Percentiles rank a stretch among this genome's conserved stretches.
phyloP scores from a whole-genome alignment of 2,329 filamentous ascomycete genomes.

The Fusarium subtropicale region DNA sequence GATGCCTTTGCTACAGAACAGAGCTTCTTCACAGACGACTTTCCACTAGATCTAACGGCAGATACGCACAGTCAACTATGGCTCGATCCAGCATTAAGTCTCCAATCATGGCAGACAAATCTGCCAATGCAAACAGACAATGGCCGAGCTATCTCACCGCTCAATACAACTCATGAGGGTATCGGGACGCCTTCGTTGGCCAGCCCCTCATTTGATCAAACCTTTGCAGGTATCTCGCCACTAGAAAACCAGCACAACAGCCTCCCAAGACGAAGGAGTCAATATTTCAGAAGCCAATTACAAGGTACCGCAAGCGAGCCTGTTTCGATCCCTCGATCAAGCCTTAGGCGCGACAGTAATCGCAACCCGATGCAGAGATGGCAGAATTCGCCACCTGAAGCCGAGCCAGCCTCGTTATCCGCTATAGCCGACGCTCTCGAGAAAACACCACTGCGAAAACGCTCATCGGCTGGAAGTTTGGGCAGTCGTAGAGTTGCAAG shows the following conservation, averaged over 20 bases:
- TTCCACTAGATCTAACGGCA: background rate
- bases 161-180: background rate
- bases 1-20: background rate
- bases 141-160: background rate
- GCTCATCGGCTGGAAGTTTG: constrained; percentile 29
- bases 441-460: constrained; percentile 13
- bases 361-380: constrained; percentile 41
- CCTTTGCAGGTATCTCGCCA: background rate
- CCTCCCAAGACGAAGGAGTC: constrained; percentile 26
- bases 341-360: background rate
- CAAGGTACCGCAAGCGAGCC: constrained; percentile 5
- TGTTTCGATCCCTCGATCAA: constrained; percentile 16
- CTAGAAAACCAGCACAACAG: background rate
- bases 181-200: background rate
- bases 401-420: constrained; percentile 37
- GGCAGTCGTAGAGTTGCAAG: constrained; percentile 10
- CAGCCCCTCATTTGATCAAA: background rate
- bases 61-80: background rate
- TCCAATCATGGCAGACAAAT: background rate
- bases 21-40: background rate
- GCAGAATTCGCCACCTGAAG: constrained; percentile 43
- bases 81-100: background rate
- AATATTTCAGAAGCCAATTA: constrained; percentile 15
- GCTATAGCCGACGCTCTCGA: constrained; percentile 36
- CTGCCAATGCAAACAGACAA: background rate